phyloP scores from a whole-genome alignment of 768 basidiomycete genomes.

The Neoboletus subvelutipes region DNA sequence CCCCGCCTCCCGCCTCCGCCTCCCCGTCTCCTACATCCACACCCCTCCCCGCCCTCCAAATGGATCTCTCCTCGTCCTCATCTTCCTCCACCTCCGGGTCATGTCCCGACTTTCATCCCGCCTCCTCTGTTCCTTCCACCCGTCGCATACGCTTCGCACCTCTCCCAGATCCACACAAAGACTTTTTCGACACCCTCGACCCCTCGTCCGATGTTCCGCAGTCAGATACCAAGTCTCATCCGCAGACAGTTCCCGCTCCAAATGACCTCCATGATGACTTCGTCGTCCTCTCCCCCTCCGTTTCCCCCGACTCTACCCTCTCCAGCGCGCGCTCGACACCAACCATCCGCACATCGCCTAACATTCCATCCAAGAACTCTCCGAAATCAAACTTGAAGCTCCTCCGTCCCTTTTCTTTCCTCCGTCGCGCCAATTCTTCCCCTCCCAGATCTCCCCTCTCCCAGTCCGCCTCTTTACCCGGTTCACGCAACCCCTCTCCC shows the following conservation, averaged over 20 bases:
- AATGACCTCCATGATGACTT: conserved; percentile 5
- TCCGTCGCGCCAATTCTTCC: conserved; percentile 17
- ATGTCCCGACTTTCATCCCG: conserved; percentile 13
- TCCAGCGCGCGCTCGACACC: conserved; percentile 23
- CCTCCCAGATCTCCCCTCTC: conserved; percentile 9
- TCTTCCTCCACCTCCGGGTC: conserved; percentile 23
- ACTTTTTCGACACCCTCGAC: conserved; percentile 21
- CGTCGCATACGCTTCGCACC: conserved; percentile 77
- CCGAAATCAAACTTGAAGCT: conserved; percentile 17
- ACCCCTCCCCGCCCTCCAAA: conserved; percentile 14
- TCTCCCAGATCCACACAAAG: conserved; percentile 71
- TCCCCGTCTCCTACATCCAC: conserved; percentile 10
- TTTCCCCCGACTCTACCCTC: conserved; percentile 21
- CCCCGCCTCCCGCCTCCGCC: conserved; percentile 9
- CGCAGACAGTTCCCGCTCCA: neutral
- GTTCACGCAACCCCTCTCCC: conserved; percentile 11
- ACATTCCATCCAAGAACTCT: neutral
- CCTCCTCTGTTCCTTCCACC: conserved; percentile 10
- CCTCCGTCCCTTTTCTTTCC: conserved; percentile 22
- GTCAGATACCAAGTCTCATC: conserved; percentile 10
- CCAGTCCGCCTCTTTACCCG: conserved; percentile 13
- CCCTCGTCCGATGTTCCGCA: conserved; percentile 35
- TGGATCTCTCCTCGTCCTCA: conserved; percentile 17
- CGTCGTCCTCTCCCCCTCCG: conserved; percentile 16
- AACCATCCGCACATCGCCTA: conserved; percentile 17